phyloP scores from a whole-genome alignment of 805 yeast species.

The Yamadazyma philogaea region DNA sequence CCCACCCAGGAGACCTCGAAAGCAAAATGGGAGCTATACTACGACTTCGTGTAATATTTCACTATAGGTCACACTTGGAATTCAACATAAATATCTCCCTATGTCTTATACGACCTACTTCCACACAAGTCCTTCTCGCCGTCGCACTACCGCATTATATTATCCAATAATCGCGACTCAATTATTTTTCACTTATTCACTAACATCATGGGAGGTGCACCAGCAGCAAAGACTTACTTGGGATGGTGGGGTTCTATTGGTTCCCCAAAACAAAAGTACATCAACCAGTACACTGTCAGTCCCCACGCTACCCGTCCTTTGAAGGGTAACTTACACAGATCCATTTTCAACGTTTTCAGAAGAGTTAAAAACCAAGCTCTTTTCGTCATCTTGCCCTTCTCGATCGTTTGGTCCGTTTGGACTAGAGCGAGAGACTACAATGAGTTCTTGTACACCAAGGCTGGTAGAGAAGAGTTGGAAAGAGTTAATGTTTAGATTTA shows the following conservation, averaged over 20 bases:
- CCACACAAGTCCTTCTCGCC: background rate
- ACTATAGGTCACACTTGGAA: too few relatives aligned
- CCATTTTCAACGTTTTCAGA: conserved; percentile 91
- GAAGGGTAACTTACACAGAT: conserved; percentile 79
- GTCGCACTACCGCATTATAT: background rate
- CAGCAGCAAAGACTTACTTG: conserved; percentile 71
- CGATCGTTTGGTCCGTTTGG: conserved; percentile 84
- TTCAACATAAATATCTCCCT: too few relatives aligned
- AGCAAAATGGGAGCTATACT: too few relatives aligned
- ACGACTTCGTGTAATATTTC: too few relatives aligned
- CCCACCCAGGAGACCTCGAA: too few relatives aligned
- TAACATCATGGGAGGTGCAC: conserved; percentile 26
- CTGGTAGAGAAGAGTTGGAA: conserved; percentile 92
- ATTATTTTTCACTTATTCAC: background rate
- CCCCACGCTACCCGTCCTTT: conserved; percentile 92
- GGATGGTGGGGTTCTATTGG: conserved; percentile 98
- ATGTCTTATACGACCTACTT: too few relatives aligned
- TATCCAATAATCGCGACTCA: conserved; percentile 12
- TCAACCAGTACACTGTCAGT: conserved; percentile 85
- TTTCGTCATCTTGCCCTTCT: conserved; percentile 73
- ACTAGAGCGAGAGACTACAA: conserved; percentile 83
- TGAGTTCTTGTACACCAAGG: conserved; percentile 93
- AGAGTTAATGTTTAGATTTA: conserved; percentile 45
- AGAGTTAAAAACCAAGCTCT: conserved; percentile 84
- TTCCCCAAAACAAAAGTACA: conserved; percentile 81